Percentiles rank a stretch among this genome's conserved stretches.
Conservation (phyloP, 306 rosid species). For the Trifolium subterraneum region DNA sequence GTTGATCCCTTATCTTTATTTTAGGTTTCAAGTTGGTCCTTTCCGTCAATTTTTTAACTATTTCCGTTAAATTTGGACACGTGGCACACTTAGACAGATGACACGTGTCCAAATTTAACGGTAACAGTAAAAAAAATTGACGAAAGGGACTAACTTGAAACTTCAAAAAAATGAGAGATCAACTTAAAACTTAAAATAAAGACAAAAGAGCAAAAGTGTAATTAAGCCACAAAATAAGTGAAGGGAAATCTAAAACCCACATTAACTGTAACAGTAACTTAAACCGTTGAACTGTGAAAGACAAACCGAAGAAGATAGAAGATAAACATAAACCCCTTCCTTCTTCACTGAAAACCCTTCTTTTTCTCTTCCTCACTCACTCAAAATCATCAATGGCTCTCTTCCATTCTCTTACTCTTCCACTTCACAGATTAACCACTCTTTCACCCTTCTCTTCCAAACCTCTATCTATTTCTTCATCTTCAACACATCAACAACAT, state of each 20-base stretch:
- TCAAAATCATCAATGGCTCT: constrained; percentile 52
- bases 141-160: too few relatives aligned
- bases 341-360: constrained; percentile 25
- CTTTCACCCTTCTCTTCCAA: constrained; percentile 46
- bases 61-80: too few relatives aligned
- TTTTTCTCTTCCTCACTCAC: not conserved
- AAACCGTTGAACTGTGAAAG: not conserved
- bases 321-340: constrained; percentile 36
- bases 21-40: too few relatives aligned
- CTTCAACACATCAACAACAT: constrained; percentile 53
- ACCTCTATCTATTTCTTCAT: constrained; percentile 38
- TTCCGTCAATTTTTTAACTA: too few relatives aligned
- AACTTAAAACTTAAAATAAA: too few relatives aligned
- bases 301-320: not conserved
- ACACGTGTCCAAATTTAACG: too few relatives aligned
- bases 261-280: not conserved
- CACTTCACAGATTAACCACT: constrained; percentile 36
- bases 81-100: too few relatives aligned
- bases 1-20: too few relatives aligned
- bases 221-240: too few relatives aligned
- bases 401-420: constrained; percentile 42
- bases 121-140: too few relatives aligned
- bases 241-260: not conserved
- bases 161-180: too few relatives aligned
- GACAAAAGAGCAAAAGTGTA: too few relatives aligned